A percentile compares a stretch with the other conserved stretches of the same genome.
phyloP scores from a whole-genome alignment of 495 filamentous ascomycete genomes.

The Trichoderma orchidacearum region DNA sequence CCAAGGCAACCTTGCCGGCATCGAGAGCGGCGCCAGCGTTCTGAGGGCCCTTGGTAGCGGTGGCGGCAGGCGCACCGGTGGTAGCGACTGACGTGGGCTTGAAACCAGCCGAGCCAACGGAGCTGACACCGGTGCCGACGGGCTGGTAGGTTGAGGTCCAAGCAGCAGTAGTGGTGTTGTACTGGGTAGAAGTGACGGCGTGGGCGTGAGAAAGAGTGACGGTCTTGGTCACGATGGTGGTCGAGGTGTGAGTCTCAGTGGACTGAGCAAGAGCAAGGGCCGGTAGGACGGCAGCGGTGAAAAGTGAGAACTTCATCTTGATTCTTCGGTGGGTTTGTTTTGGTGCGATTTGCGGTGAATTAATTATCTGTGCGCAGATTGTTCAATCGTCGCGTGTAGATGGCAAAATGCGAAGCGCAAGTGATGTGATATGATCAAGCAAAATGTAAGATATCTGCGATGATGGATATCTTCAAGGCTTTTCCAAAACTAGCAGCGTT shows the following conservation, averaged over 20 bases:
- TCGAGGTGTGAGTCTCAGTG: slow-evolving; percentile 33
- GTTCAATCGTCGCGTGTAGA: background rate
- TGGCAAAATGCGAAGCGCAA: background rate
- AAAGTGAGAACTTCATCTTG: slow-evolving; percentile 23
- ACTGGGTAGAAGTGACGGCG: slow-evolving; percentile 15
- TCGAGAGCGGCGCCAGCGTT: slow-evolving; percentile 15
- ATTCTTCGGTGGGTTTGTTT: slow-evolving; percentile 4
- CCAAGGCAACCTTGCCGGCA: slow-evolving; percentile 22
- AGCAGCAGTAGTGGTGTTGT: slow-evolving; percentile 6
- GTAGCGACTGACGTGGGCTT: slow-evolving; percentile 16
- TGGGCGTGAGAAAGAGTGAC: slow-evolving; percentile 30
- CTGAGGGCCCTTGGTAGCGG: slow-evolving; percentile 13
- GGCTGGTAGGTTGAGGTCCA: slow-evolving; percentile 11
- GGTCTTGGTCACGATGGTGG: slow-evolving; percentile 36
- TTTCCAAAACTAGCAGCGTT: background rate
- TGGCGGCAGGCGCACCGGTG: slow-evolving; percentile 14
- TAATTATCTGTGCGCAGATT: background rate
- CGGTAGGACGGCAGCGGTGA: slow-evolving; percentile 28
- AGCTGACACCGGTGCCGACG: slow-evolving; percentile 13
- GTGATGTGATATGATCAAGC: background rate
- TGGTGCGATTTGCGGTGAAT: slow-evolving; percentile 1
- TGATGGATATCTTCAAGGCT: background rate
- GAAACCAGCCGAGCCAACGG: slow-evolving; percentile 7
- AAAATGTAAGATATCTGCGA: background rate
- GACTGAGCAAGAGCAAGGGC: slow-evolving; percentile 22